A percentile compares a stretch with the other conserved stretches of the same genome.
Conservation (phyloP, 2,329 filamentous ascomycete genomes). For the Sordariomycetes sp. region DNA sequence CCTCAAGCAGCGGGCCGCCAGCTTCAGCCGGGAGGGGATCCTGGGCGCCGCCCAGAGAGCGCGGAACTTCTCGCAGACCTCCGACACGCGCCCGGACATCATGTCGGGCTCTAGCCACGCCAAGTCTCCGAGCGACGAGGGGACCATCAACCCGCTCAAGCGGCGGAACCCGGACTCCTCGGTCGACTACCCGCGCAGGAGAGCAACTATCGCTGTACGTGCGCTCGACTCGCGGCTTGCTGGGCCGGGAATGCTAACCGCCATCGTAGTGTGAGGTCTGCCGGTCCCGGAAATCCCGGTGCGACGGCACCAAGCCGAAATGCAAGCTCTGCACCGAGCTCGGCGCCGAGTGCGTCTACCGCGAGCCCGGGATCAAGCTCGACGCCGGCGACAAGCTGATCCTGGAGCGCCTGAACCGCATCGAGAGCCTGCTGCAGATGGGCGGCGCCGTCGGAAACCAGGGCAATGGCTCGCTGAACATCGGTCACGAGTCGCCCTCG, state of each 20-base stretch:
- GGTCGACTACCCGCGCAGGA: conserved; percentile 52
- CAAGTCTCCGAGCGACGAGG: conserved; percentile 37
- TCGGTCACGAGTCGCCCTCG: conserved; percentile 41
- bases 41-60: conserved; percentile 41
- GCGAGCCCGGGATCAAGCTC: conserved; percentile 77
- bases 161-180: conserved; percentile 50
- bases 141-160: conserved; percentile 45
- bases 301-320: conserved; percentile 70
- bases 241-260: background rate
- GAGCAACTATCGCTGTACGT: conserved; percentile 57
- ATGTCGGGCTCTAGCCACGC: conserved; percentile 29
- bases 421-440: conserved; percentile 69
- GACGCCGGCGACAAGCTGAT: conserved; percentile 83
- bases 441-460: conserved; percentile 47
- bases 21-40: conserved; percentile 44
- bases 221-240: background rate
- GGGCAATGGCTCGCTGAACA: conserved; percentile 1
- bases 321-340: conserved; percentile 77
- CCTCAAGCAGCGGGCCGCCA: conserved; percentile 35
- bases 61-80: conserved; percentile 43
- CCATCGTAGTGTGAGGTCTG: conserved; percentile 64
- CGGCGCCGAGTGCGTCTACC: conserved; percentile 73
- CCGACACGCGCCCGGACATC: conserved; percentile 32
- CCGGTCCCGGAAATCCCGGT: conserved; percentile 68
- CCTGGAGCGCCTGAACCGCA: conserved; percentile 64